Evolutionary conservation across 2,329 filamentous ascomycete genomes (phyloP), one percentile per base, ranked within the genome.

Genomic region (Dryadomyces sulphureus): DNA sequence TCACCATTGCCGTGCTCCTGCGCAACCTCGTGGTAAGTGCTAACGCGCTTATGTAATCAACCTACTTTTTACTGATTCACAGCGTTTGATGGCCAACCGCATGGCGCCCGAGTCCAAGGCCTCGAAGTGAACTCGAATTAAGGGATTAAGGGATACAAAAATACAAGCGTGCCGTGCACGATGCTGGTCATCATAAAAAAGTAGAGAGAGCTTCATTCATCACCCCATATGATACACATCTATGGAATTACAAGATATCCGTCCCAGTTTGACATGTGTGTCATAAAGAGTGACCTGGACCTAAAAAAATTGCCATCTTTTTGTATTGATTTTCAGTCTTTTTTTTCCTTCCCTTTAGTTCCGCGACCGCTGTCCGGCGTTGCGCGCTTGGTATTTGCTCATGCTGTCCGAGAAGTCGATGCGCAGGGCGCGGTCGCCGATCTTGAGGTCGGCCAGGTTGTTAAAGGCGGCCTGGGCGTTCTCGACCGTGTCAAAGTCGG

Each of bases 1-100:
- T 96, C 41, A 98, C 92, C 0, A 96, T 96, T 60, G 85, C 90
- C 16, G 81, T 95, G 30, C 66, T 98, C 48, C 68, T 96, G 57
- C 73, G 92, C 47, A 98, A 98, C 59, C 66, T 96, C 32, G 72
- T 96, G 59, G 85, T 92, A 66, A 2, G 45, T 47, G 17, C 8
- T 8, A 16, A 17, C 34, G 34, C 34, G 16, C 11, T n/a, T n/a
- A 17, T 19, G 8, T n/a, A 36, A 40, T n/a, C 2, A 21, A 16
- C 11, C 5, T 3, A 12, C 8, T 34, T 14, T 24, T 48, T 9
- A 41, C 38, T 25, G 6, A 12, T 14, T n/a, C 14, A 38, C 30
- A 48, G 46, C 46, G 46, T 24, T 42, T 48, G 7, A 44, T 34
- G 24, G 41, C 42, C 8, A 47, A 44, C 17, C 41, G 41, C n/a